These are phyloP conservation scores for Ocimum tenuiflorum DNA, from an alignment of 257 asterid genomes.

Conservation along the genomic window DNA sequence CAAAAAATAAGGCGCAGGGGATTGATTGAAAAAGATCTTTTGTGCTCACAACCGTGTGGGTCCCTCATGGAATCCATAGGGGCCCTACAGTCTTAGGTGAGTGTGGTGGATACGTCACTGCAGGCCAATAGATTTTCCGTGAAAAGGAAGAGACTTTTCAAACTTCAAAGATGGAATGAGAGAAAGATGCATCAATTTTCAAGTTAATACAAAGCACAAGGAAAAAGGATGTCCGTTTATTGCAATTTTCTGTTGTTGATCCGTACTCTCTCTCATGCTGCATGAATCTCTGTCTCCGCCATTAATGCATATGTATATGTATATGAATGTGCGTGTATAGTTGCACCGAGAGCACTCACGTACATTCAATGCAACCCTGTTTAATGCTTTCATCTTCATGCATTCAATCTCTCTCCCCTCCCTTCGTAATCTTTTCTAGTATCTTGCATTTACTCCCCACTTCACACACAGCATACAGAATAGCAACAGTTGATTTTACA, in stretches of 20 bases:
- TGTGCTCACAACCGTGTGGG: too few species aligned
- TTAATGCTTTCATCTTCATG: slow-evolving; percentile 31
- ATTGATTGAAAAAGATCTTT: too few species aligned
- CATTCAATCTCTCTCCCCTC: slow-evolving; percentile 10
- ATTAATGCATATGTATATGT: slow-evolving; percentile 19
- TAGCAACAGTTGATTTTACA: not conserved
- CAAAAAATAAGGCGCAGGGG: too few species aligned
- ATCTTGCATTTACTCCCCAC: slow-evolving; percentile 38
- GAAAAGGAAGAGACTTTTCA: slow-evolving; percentile 21
- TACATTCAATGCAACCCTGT: slow-evolving; percentile 32
- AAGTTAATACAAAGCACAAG: slow-evolving; percentile 29
- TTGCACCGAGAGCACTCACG: slow-evolving; percentile 10
- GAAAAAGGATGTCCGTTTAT: slow-evolving; percentile 22
- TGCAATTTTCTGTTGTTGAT: slow-evolving; percentile 20
- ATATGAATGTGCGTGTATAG: slow-evolving; percentile 23
- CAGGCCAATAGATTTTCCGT: too few species aligned
- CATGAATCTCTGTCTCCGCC: slow-evolving; percentile 31
- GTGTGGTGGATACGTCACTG: too few species aligned
- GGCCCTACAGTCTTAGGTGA: too few species aligned
- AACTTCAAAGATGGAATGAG: slow-evolving; percentile 18
- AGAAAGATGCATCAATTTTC: slow-evolving; percentile 4
- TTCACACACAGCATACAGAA: slow-evolving; percentile 13
- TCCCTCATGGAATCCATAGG: too few species aligned
- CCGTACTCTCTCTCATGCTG: slow-evolving; percentile 26
- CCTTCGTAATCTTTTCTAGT: not conserved